phyloP scores from a whole-genome alignment of 1,284 basidiomycete species.

The Marasmius sp. region DNA sequence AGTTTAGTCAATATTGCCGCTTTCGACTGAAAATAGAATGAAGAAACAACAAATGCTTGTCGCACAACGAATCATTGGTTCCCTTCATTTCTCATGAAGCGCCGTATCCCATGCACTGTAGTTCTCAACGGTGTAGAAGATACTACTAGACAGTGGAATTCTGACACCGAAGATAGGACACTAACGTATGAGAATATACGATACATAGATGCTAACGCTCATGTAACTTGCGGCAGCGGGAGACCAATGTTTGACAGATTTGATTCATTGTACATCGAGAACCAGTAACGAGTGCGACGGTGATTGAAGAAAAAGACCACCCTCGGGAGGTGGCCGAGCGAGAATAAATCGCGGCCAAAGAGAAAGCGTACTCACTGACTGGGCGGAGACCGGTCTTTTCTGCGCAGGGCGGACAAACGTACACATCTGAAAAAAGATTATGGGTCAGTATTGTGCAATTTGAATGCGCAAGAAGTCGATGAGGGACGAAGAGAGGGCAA shows the following conservation, averaged over 20 bases:
- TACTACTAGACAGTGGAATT: neutral
- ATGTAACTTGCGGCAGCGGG: conserved; percentile 20
- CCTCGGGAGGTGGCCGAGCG: neutral
- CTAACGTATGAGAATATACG: conserved; percentile 19
- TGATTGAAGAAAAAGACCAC: conserved; percentile 28
- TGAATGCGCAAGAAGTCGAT: conserved; percentile 6
- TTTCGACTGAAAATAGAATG: neutral
- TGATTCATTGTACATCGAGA: conserved; percentile 13
- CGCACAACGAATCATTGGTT: neutral
- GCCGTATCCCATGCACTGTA: neutral
- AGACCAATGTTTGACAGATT: conserved; percentile 19
- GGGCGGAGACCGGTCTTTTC: conserved; percentile 62
- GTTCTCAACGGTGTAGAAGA: conserved; percentile 5
- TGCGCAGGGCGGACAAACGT: conserved; percentile 69
- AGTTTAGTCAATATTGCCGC: conserved; percentile 11
- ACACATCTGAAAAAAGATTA: conserved; percentile 48
- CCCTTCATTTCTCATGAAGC: neutral
- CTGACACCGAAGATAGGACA: conserved; percentile 1
- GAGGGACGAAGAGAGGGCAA: conserved; percentile 7
- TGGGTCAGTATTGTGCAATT: conserved; percentile 9
- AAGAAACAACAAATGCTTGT: neutral
- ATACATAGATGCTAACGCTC: conserved; percentile 16
- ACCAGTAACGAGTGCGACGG: conserved; percentile 30
- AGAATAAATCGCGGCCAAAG: conserved; percentile 31
- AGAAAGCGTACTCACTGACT: conserved; percentile 71